Conservation (phyloP, 805 yeast genomes). For the Pichia nanzhaoensis region DNA sequence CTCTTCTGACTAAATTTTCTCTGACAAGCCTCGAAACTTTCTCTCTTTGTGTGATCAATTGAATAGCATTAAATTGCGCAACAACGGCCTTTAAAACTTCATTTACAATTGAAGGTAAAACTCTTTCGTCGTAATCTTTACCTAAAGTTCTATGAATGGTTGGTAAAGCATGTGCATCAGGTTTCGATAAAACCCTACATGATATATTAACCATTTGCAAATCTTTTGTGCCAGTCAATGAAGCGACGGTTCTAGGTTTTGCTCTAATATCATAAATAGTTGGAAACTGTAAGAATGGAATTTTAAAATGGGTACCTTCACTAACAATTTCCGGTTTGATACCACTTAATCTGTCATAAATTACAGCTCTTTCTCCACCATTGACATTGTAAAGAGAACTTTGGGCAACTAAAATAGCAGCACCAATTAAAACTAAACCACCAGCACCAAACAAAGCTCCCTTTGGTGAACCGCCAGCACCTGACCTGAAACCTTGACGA, state of each 20-base stretch:
- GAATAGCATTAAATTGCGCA: constrained; percentile 98
- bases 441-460: constrained; percentile 59
- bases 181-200: constrained; percentile 94
- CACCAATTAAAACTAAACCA: constrained; percentile 52
- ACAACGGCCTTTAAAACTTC: constrained; percentile 95
- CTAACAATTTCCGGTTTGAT: constrained; percentile 73
- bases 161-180: constrained; percentile 73
- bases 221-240: constrained; percentile 96
- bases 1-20: constrained; percentile 87
- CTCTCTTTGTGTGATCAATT: constrained; percentile 98
- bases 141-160: constrained; percentile 88
- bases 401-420: constrained; percentile 46
- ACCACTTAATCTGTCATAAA: constrained; percentile 84
- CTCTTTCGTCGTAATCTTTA: constrained; percentile 91
- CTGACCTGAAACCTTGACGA: constrained; percentile 12
- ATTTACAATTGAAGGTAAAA: constrained; percentile 92
- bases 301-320: constrained; percentile 92
- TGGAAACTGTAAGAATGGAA: constrained; percentile 95
- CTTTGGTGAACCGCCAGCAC: constrained; percentile 33
- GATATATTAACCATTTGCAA: constrained; percentile 98
- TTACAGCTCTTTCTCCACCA: constrained; percentile 98
- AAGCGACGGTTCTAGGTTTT: constrained; percentile 92
- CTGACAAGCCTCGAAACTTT: constrained; percentile 86
- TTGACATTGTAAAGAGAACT: constrained; percentile 77
- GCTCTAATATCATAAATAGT: constrained; percentile 92